Evolutionary conservation across 208 protist species (phyloP).

Genomic region (Trypanosomatidae sp.): DNA sequence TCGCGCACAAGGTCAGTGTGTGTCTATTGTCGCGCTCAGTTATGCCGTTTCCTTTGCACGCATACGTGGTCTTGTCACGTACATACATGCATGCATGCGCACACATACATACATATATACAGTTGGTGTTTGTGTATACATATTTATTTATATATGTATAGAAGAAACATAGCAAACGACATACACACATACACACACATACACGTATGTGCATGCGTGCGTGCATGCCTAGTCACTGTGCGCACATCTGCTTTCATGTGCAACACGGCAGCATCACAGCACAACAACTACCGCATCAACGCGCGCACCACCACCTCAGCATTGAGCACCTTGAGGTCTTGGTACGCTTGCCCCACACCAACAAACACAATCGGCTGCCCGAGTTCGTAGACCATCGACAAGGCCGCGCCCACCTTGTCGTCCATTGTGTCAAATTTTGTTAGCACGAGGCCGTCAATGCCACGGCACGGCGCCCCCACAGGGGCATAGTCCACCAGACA

Average conservation of each 20-base stretch:
- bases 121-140: too few species aligned
- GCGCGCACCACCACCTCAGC: constrained; percentile 91
- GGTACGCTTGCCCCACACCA: constrained; percentile 97
- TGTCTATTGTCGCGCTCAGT: too few species aligned
- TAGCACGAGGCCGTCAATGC: constrained; percentile 99
- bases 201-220: background rate
- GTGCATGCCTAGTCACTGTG: background rate
- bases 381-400: constrained; percentile 98
- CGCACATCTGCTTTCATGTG: background rate
- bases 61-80: too few species aligned
- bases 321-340: constrained; percentile 94
- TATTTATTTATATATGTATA: background rate
- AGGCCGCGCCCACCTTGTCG: constrained; percentile 99
- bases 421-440: constrained; percentile 99
- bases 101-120: too few species aligned
- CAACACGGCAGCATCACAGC: background rate
- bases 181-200: background rate
- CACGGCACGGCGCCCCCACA: constrained; percentile 46
- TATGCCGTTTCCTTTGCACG: too few species aligned
- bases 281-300: constrained; percentile 74
- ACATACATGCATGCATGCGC: too few species aligned
- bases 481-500: constrained; percentile 89
- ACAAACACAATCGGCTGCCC: constrained; percentile 99
- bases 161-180: background rate
- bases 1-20: too few species aligned